A percentile compares a stretch with the other conserved stretches of the same genome.
Conservation (phyloP, 2,329 filamentous ascomycete species). For the Cryoendolithus antarcticus region DNA sequence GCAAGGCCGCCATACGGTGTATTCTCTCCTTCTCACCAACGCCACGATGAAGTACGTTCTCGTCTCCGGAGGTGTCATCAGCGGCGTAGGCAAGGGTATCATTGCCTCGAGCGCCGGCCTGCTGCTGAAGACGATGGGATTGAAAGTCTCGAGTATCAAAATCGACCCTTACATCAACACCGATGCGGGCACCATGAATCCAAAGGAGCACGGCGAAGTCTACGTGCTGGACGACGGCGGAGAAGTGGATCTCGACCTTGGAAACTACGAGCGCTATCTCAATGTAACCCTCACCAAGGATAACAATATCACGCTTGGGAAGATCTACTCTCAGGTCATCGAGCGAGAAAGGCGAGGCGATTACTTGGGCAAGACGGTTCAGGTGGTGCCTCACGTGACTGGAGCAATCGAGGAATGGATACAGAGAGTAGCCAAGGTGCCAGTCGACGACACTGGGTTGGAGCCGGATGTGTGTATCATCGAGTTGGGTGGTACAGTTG, state of each 20-base stretch:
- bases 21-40: constrained; percentile 6
- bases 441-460: constrained; percentile 72
- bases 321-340: constrained; percentile 86
- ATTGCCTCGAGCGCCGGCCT: constrained; percentile 62
- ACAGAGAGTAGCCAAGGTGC: constrained; percentile 68
- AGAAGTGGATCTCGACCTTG: constrained; percentile 62
- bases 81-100: constrained; percentile 52
- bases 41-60: constrained; percentile 68
- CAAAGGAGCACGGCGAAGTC: constrained; percentile 70
- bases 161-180: constrained; percentile 65
- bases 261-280: constrained; percentile 72
- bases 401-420: constrained; percentile 91
- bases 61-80: constrained; percentile 59
- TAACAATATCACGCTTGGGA: constrained; percentile 95
- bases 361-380: constrained; percentile 81
- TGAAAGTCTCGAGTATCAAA: constrained; percentile 61
- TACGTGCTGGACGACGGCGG: constrained; percentile 79
- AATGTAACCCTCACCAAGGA: constrained; percentile 70
- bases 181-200: constrained; percentile 62
- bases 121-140: constrained; percentile 66
- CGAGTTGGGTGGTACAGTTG: constrained; percentile 56
- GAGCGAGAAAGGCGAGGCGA: constrained; percentile 58
- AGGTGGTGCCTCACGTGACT: constrained; percentile 86
- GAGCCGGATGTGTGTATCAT: constrained; percentile 88
- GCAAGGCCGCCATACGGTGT: constrained; percentile 27